Evolutionary conservation across 2,329 filamentous ascomycete genomes (phyloP), one percentile per base, ranked within the genome.

Genomic region (Eurotiales sp.): DNA sequence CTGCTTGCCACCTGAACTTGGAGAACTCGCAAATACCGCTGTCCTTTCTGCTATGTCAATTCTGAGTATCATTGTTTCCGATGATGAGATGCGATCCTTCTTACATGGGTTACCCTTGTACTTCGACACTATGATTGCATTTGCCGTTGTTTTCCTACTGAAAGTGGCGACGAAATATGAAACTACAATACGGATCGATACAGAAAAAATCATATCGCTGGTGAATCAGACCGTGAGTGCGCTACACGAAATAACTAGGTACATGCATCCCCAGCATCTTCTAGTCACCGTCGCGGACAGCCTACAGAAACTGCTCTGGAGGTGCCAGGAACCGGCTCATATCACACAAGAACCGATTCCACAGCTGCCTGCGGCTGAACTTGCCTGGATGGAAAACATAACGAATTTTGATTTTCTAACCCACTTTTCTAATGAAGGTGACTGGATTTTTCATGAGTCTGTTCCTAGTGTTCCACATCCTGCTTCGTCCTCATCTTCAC

Each of bases 71-170:
- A 61, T 72, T 8, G 53, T 68, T 6, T 62, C 62, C 5, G 69
- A 72, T 39, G 55, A 57, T 8, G 68, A 71, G 37, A 59, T 70
- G 2, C 64, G 64, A 40, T 59, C 62, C 1, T 64, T 63, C 12
- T 55, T 71, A 40, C 61, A 63, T 21, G 70, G 68, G 12, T 56
- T 71, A 8, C 69, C 69, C 1, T 55, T 68, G 12, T 71, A 71
- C 44, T 63, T 72, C 21, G 59, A 72, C 46, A 70, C 65, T 6
- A 72, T 71, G 65, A 62, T 72, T 34, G 66, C 70, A 1, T 72
- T 71, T 51, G 66, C 69, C 1, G 61, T 64, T 4, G 64, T 71
- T 14, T 72, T 72, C 47, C 58, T 72, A 4, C 58, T 72, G 17
- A 70, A 70, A 44, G 64, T 71, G 19, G 59, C 66, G 36, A 61